Base-by-base conservation (phyloP, 805 yeast species). In the Spathaspora hagerdaliae region DNA sequence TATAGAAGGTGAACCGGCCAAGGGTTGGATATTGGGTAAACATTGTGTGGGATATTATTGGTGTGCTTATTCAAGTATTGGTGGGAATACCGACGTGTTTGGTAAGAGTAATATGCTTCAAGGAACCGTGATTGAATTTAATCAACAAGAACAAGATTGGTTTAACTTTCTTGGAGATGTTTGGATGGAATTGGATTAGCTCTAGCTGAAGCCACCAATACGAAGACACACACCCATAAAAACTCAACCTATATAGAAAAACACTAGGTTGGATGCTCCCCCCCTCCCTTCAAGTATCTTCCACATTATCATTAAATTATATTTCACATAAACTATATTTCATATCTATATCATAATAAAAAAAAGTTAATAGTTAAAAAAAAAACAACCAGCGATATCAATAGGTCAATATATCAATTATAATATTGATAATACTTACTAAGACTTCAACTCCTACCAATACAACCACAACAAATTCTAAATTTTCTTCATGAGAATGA, bases 371-470 rank as follows among this genome's bases (percentile, higher is more conserved):
- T n/a, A 9, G 14, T 34, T 15, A 13, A 13, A 34, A 34, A 11
- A 11, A 8, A n/a, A 32, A 29, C 13, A 34, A n/a, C n/a, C n/a
- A n/a, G n/a, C n/a, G n/a, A 14, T n/a, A n/a, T 46, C 50, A 58
- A 43, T 61, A 68, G 0, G 70, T 64, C 41, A 71, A 49, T 31
- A 82, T 65, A 58, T 82, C 87, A 33, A 81, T 78, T 10, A 83
- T 74, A 24, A 90, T 88, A 58, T 91, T 91, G 36, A 91, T 74
- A 9, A 92, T 74, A 14, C 97, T 91, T 5, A 92, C 95, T 31
- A 91, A 65, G 12, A 92, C 96, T 67, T 92, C 96, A 7, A 91
- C 94, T 2, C 92, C 96, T 48, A 94, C 96, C 42, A 94, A 70
- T 24, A 90, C 82, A 45, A 94, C 90, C 14, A 94, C 97, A 34